Percentiles rank a stretch among this genome's conserved stretches.
phyloP scores from a whole-genome alignment of 164 flowering plant species.

The Vitis amurensis region DNA sequence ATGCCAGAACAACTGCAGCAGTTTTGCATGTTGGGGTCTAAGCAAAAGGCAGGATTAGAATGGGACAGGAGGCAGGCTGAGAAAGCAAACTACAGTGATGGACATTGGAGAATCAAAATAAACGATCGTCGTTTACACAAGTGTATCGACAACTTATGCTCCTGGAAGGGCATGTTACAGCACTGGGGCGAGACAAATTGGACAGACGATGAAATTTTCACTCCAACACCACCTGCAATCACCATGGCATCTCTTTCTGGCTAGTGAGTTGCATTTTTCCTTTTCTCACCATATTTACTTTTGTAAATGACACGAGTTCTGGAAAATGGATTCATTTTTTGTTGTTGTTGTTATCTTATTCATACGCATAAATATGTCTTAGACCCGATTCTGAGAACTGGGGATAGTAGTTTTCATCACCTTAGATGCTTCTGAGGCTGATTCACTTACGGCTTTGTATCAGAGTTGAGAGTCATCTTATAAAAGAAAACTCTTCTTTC shows the following conservation, averaged over 20 bases:
- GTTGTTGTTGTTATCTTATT: no score
- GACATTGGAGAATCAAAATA: slow-evolving; percentile 52
- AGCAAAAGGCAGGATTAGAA: slow-evolving; percentile 57
- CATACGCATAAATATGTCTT: no score
- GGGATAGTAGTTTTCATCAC: no score
- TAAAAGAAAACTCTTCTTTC: no score
- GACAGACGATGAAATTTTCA: slow-evolving; percentile 39
- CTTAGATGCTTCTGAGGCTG: no score
- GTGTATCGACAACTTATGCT: slow-evolving; percentile 52
- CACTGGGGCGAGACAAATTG: slow-evolving; percentile 68
- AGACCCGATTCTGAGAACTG: no score
- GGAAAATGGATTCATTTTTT: no score
- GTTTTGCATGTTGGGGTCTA: slow-evolving; percentile 42
- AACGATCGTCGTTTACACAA: slow-evolving; percentile 40
- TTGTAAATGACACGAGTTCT: no score
- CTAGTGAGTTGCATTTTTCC: slow-evolving; percentile 19
- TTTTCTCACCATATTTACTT: neutral
- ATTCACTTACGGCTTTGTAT: no score
- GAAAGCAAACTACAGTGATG: slow-evolving; percentile 43
- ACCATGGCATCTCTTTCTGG: slow-evolving; percentile 27
- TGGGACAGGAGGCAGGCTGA: slow-evolving; percentile 53
- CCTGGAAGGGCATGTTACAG: slow-evolving; percentile 53
- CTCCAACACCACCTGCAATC: slow-evolving; percentile 44
- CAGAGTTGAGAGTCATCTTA: no score
- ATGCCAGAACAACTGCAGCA: slow-evolving; percentile 51